Conservation (phyloP, 1,284 basidiomycete genomes). For the Sphaerobolus stellatus region DNA sequence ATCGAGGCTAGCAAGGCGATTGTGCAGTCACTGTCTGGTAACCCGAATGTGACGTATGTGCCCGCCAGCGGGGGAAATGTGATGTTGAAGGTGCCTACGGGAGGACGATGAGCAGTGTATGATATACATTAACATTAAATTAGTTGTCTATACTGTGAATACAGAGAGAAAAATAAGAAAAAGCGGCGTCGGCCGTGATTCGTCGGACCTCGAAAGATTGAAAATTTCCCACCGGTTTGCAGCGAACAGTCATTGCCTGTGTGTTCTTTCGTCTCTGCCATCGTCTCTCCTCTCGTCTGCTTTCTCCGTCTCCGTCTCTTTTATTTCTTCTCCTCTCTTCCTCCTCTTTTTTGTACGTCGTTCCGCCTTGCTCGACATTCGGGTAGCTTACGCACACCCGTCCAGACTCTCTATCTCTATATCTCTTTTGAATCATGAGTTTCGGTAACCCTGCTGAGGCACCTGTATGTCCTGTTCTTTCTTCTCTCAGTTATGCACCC, state of each 20-base stretch:
- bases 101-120: slow-evolving; percentile 17
- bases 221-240: slow-evolving; percentile 13
- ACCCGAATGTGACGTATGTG: slow-evolving; percentile 86
- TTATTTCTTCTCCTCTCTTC: slow-evolving; percentile 27
- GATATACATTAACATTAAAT: not conserved
- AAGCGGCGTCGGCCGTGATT: not conserved
- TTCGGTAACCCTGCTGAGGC: slow-evolving; percentile 68
- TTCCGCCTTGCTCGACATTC: not conserved
- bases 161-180: slow-evolving; percentile 19
- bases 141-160: slow-evolving; percentile 5
- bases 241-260: slow-evolving; percentile 23
- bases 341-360: slow-evolving; percentile 1
- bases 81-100: slow-evolving; percentile 77
- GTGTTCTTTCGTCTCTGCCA: slow-evolving; percentile 47
- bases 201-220: slow-evolving; percentile 10
- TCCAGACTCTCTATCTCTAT: slow-evolving; percentile 9
- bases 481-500: slow-evolving; percentile 8
- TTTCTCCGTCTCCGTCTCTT: slow-evolving; percentile 34
- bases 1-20: slow-evolving; percentile 99
- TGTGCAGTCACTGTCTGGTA: slow-evolving; percentile 74
- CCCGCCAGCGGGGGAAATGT: slow-evolving; percentile 79
- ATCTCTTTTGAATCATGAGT: slow-evolving; percentile 68
- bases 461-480: slow-evolving; percentile 52
- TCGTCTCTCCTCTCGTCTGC: slow-evolving; percentile 42
- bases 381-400: not conserved